Evolutionary conservation across 1,139 yeast genomes (phyloP), one percentile per base, ranked within the genome.

Genomic region (Entelexis paramagnoliae): DNA sequence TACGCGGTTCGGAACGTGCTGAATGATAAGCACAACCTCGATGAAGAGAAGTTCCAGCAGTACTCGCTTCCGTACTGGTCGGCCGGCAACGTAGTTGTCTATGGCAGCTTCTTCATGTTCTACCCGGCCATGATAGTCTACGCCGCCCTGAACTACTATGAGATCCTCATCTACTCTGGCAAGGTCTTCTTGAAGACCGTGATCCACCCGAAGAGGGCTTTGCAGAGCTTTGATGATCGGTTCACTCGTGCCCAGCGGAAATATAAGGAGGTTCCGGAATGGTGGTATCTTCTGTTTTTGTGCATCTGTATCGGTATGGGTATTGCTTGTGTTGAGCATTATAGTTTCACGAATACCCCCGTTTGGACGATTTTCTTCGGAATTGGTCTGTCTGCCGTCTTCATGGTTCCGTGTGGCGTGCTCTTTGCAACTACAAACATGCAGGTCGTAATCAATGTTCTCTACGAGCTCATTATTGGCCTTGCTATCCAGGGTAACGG

Each of bases 401-500:
- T 59, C 50, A 50, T 58, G 57, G 26, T 57, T 9, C 62, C 62
- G 14, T 35, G 56, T 34, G 59, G 60, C 68, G 41, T 71, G 69
- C 43, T 69, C 72, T 58, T 72, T 65, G 61, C 79, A 28, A 73
- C 72, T 30, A 78, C 84, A 4, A 80, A 81, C 40, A 66, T 69
- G 55, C 63, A 70, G 22, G 68, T 79, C 54, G 78, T 79, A 24
- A 69, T 80, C 58, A 79, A 79, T 55, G 80, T 80, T 9, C 66
- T 80, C 10, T 62, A 78, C 40, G 77, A 71, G 59, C 72, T 82
- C 10, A 71, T 76, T 33, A 77, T 81, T 24, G 84, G 86, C 35
- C 78, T 79, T 59, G 79, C 81, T 9, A 59, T 79, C 48, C 82
- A 81, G 36, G 82, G 82, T 52, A 78, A 80, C 56, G 82, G 81